Conservation (phyloP, 2,329 filamentous ascomycete genomes). For the Penicillium concentricum region DNA sequence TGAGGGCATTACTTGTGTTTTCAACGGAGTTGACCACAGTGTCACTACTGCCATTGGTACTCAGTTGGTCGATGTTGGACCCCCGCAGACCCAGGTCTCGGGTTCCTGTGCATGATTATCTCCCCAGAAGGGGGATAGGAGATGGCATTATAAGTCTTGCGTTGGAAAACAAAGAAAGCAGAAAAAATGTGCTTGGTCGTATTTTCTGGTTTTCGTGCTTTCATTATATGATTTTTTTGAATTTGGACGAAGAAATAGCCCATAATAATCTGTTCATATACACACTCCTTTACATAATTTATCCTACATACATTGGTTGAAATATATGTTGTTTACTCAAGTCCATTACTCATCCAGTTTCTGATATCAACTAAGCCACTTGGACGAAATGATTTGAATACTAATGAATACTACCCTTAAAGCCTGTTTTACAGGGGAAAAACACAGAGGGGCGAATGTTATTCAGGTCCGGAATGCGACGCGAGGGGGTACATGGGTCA, state of each 20-base stretch:
- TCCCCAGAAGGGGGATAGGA: background rate
- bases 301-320: background rate
- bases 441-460: background rate
- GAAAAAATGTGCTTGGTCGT: background rate
- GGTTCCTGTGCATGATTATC: background rate
- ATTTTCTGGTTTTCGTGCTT: no score
- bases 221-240: background rate
- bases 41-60: slow-evolving; percentile 9
- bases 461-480: slow-evolving; percentile 4
- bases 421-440: background rate
- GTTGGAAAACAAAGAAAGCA: background rate
- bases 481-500: background rate
- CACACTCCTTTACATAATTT: background rate
- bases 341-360: background rate
- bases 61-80: slow-evolving; percentile 14
- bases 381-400: background rate
- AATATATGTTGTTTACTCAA: background rate
- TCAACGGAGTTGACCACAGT: slow-evolving; percentile 14
- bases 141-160: background rate
- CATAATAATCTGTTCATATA: background rate
- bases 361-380: background rate
- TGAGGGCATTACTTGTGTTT: slow-evolving; percentile 5
- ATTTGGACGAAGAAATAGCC: background rate
- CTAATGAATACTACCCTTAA: background rate
- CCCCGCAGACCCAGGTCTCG: slow-evolving; percentile 14